Conservation (phyloP, 2,329 filamentous ascomycete genomes). For the Fusarium xylarioides region DNA sequence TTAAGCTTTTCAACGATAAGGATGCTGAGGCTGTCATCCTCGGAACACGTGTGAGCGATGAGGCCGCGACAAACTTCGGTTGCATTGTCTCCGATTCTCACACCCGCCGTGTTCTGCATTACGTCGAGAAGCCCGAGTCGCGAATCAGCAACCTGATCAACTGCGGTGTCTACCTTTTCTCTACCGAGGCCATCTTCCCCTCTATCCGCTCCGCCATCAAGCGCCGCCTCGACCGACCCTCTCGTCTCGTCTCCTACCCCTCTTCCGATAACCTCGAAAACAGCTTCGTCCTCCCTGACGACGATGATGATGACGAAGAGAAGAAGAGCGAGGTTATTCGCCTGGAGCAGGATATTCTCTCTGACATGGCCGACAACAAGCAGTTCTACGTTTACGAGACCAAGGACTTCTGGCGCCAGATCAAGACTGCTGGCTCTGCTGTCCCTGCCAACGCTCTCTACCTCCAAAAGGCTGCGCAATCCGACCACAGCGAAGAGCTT, state of each 20-base stretch:
- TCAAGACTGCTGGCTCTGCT: slow-evolving; percentile 97
- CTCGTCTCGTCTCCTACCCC: slow-evolving; percentile 89
- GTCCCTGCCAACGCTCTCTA: slow-evolving; percentile 97
- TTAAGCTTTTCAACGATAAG: slow-evolving; percentile 91
- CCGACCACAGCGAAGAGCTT: slow-evolving; percentile 75
- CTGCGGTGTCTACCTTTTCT: slow-evolving; percentile 98
- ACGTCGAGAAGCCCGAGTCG: slow-evolving; percentile 98
- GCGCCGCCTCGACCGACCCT: slow-evolving; percentile 86
- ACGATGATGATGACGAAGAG: slow-evolving; percentile 77
- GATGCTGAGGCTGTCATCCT: slow-evolving; percentile 97
- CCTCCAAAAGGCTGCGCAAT: slow-evolving; percentile 91
- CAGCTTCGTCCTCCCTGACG: slow-evolving; percentile 58
- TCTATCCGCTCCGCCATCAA: slow-evolving; percentile 95
- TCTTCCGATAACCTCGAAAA: slow-evolving; percentile 91
- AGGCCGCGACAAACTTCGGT: slow-evolving; percentile 94
- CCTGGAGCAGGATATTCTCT: slow-evolving; percentile 95
- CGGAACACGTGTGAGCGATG: slow-evolving; percentile 88
- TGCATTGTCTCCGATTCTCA: slow-evolving; percentile 96
- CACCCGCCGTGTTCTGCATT: slow-evolving; percentile 95
- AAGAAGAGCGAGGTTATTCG: slow-evolving; percentile 88
- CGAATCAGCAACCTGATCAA: slow-evolving; percentile 99
- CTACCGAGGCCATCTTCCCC: slow-evolving; percentile 95
- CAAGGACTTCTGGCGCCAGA: slow-evolving; percentile 99
- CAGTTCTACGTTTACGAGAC: slow-evolving; percentile 99
- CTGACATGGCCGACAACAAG: slow-evolving; percentile 94